These are phyloP conservation scores for Plantago major DNA, from an alignment of 257 asterid species.

Conservation along the genomic window DNA sequence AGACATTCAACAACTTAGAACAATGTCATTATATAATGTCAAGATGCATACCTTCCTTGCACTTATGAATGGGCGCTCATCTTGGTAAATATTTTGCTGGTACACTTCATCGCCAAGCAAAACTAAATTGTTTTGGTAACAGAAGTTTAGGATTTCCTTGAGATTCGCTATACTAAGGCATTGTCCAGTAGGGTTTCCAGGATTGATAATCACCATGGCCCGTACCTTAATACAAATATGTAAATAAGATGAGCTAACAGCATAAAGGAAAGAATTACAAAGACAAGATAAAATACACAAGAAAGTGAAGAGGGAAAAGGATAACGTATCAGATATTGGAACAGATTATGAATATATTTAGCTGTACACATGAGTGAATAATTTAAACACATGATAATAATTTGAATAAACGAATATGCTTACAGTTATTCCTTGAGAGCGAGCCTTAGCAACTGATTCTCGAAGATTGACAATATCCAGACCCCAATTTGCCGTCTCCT, in stretches of 20 bases:
- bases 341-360: not conserved
- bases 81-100: constrained; percentile 98
- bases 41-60: constrained; percentile 61
- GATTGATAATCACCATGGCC: constrained; percentile 98
- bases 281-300: not conserved
- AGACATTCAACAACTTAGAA: constrained; percentile 8
- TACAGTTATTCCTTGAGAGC: constrained; percentile 82
- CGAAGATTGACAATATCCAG: constrained; percentile 79
- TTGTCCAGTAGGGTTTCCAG: constrained; percentile 98
- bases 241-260: not conserved
- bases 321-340: not conserved
- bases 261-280: not conserved
- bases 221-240: constrained; percentile 56
- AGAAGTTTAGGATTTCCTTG: constrained; percentile 54
- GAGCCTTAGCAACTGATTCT: constrained; percentile 80
- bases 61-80: constrained; percentile 92
- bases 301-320: not conserved
- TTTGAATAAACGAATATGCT: constrained; percentile 16
- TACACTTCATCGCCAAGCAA: constrained; percentile 97
- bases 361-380: not conserved
- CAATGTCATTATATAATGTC: not conserved
- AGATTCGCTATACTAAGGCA: constrained; percentile 87
- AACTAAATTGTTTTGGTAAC: constrained; percentile 75
- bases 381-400: not conserved
- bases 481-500: constrained; percentile 98